Evolutionary conservation across 2,329 filamentous ascomycete genomes (phyloP), one percentile per base, ranked within the genome.

Genomic region (Tolypocladium ovalisporum): DNA sequence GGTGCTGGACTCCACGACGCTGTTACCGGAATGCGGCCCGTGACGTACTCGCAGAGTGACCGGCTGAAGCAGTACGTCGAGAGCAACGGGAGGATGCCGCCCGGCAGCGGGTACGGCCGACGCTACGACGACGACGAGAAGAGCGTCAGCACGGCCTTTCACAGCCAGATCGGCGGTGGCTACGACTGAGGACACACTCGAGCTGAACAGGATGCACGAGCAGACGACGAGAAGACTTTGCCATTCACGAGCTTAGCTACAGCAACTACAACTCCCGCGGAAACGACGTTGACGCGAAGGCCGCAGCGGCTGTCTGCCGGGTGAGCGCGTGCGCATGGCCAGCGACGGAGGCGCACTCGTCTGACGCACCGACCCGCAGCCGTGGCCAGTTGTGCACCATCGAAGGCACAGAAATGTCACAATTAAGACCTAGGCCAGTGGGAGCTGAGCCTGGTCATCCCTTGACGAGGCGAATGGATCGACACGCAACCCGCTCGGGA

Each of bases 131-230:
- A 99, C 64, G 94, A 97, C 70, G 90, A 94, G 67, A 90, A 94
- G 75, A 97, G 93, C 73, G 85, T 97, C 67, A 96, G 90, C 68
- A 97, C 94, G 55, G 92, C 92, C 54, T 99, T 97, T 75, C 92
- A 93, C 60, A 97, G 91, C 76, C 94, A 97, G 73, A 85, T 97
- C 64, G 91, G 90, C 61, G 77, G 80, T 24, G 78, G 79, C 59
- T 81, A 79, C 63, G 79, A 81, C 67, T 80, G 78, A 80, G 68
- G 55, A 61, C 56, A 52, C 34, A 57, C 40, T 57, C 60, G 60
- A 66, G 59, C 58, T 60, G 59, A 60, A 34, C 60, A 62, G 62
- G 61, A 61, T 62, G 61, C 63, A 66, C 59, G 62, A 65, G 60
- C 63, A 65, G 63, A 62, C 63, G 66, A 67, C 65, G 54, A 52